Evolutionary conservation across 2,329 filamentous ascomycete genomes (phyloP), one percentile per base, ranked within the genome.

Genomic region (Fusarium penzigii): DNA sequence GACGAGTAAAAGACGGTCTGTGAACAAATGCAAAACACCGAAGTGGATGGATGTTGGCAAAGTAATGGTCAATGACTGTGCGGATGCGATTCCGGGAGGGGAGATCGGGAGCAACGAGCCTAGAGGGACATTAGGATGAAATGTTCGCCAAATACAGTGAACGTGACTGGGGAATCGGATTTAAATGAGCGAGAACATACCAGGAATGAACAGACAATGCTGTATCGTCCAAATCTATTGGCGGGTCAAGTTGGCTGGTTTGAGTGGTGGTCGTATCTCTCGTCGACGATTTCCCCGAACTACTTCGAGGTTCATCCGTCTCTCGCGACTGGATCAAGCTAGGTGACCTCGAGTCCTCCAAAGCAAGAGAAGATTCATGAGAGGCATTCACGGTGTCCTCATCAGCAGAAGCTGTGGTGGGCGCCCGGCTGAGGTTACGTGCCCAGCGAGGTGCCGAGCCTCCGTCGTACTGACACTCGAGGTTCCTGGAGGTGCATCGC

Each of bases 21-120:
- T 73, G 71, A 16, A 73, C 70, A 64, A 73, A 73, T 14, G 71
- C 70, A 48, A 73, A 73, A 53, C 71, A 73, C 17, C 71, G 67
- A 5, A 73, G 65, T n/a, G 70, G 70, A 46, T 73, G 78, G 5
- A 73, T 61, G 29, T 73, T 73, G 52, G 69, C 61, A 56, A 73
- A 73, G 50, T 73, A 73, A 52, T 70, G 70, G 42, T 72, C 70
- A 20, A 72, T 67, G 4, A 72, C 65, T 1, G 65, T 65, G 13
- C 70, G 70, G 17, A 73, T 64, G 41, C 71, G 69, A 46, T 68
- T 66, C n/a, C 55, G 48, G 10, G 66, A 61, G 11, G 70, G 70
- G 6, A 73, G 66, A 11, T 63, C 67, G 14, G 67, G 56, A 6
- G 69, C 67, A 17, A 71, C 58, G 10, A 73, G 62, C 70, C 70